These are phyloP conservation scores for Cyclotella atomus DNA, from an alignment of 108 stramenopile species.

Conservation along the genomic window DNA sequence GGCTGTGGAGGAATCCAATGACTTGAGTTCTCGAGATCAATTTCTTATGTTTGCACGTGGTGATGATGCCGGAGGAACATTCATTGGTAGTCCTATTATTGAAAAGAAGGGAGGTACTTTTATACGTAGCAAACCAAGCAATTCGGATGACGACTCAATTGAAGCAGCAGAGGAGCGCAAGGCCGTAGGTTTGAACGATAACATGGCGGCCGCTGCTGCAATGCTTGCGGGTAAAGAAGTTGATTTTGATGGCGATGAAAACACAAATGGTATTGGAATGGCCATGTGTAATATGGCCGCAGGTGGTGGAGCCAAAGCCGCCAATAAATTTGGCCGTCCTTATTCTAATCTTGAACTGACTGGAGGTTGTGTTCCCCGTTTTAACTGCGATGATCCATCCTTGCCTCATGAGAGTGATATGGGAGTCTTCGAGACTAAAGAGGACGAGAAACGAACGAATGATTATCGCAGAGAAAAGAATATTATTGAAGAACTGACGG, in stretches of 20 bases:
- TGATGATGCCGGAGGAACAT: conserved; percentile 15
- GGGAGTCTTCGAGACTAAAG: conserved; percentile 80
- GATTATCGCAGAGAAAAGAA: conserved; percentile 68
- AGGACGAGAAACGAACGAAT: conserved; percentile 70
- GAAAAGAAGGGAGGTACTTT: conserved; percentile 25
- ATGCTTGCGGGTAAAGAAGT: conserved; percentile 62
- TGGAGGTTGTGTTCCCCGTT: conserved; percentile 79
- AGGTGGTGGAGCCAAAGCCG: conserved; percentile 51
- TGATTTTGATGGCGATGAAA: conserved; percentile 41
- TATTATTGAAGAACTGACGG: conserved; percentile 71
- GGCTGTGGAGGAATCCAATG: background rate
- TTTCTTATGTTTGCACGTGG: conserved; percentile 20
- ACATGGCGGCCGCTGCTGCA: conserved; percentile 77
- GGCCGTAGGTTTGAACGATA: conserved; percentile 85
- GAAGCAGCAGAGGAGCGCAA: conserved; percentile 82
- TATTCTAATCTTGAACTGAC: conserved; percentile 83
- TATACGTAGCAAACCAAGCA: conserved; percentile 14
- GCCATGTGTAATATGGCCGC: conserved; percentile 31
- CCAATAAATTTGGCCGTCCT: conserved; percentile 69
- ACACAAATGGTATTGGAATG: conserved; percentile 32
- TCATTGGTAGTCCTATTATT: conserved; percentile 10
- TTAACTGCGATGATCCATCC: conserved; percentile 79
- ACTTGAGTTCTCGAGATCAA: conserved; percentile 11
- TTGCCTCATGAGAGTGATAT: conserved; percentile 82
- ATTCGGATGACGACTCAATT: conserved; percentile 60